Conservation (phyloP, 495 filamentous ascomycete species). For the Lophiostoma macrostomum region DNA sequence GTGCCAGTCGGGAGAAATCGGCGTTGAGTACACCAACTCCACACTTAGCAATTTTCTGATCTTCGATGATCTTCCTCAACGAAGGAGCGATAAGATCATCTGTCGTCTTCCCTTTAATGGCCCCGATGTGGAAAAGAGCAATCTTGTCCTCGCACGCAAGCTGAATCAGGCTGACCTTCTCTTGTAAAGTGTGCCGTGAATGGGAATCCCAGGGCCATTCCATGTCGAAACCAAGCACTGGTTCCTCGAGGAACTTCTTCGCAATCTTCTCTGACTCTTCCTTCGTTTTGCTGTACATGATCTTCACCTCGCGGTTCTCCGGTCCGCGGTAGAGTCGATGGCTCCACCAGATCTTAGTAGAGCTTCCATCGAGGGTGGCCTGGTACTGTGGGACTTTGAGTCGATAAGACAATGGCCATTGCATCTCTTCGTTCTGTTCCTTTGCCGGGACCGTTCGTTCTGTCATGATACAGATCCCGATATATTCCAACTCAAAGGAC, state of each 20-base stretch:
- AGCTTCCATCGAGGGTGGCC: background rate
- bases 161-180: slow-evolving; percentile 75
- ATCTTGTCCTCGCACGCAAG: slow-evolving; percentile 76
- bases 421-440: background rate
- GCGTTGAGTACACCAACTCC: slow-evolving; percentile 67
- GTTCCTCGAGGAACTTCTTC: slow-evolving; percentile 25
- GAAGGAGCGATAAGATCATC: slow-evolving; percentile 64
- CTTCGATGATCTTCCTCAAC: slow-evolving; percentile 68
- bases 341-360: slow-evolving; percentile 51
- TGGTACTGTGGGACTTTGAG: background rate
- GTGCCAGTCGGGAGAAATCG: slow-evolving; percentile 67
- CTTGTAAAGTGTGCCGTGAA: slow-evolving; percentile 45
- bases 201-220: slow-evolving; percentile 60
- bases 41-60: slow-evolving; percentile 65
- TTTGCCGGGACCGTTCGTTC: too few relatives aligned
- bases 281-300: slow-evolving; percentile 74
- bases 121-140: slow-evolving; percentile 73
- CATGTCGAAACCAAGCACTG: slow-evolving; percentile 58
- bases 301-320: slow-evolving; percentile 50
- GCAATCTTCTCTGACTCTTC: slow-evolving; percentile 58
- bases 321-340: slow-evolving; percentile 59
- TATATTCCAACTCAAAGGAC: too few relatives aligned
- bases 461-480: too few relatives aligned
- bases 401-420: slow-evolving; percentile 13
- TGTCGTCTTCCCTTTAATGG: slow-evolving; percentile 34